phyloP scores from a whole-genome alignment of 2,329 filamentous ascomycete species.

The Lizonia empirigonia region DNA sequence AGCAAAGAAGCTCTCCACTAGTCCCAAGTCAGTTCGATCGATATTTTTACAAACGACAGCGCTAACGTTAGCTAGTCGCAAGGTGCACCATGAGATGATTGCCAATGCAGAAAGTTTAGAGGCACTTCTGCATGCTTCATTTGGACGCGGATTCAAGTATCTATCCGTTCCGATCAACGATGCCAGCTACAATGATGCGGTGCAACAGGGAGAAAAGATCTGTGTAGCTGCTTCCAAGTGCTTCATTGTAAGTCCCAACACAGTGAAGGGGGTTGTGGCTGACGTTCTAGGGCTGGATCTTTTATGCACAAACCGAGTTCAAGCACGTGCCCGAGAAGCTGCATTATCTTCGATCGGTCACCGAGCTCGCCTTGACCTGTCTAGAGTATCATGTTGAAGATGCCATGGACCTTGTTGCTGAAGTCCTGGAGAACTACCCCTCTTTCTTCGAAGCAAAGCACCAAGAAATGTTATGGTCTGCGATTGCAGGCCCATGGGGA shows the following conservation, averaged over 20 bases:
- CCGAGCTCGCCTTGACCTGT: slow-evolving; percentile 65
- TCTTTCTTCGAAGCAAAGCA: slow-evolving; percentile 44
- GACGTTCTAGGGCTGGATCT: slow-evolving; percentile 69
- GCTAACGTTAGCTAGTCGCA: slow-evolving; percentile 36
- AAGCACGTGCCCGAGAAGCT: slow-evolving; percentile 63
- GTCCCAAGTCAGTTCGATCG: slow-evolving; percentile 49
- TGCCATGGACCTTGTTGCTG: slow-evolving; percentile 46
- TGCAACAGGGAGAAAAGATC: slow-evolving; percentile 41
- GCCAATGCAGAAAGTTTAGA: slow-evolving; percentile 59
- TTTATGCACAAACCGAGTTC: slow-evolving; percentile 71
- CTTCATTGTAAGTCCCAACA: slow-evolving; percentile 37
- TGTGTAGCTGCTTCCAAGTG: slow-evolving; percentile 42
- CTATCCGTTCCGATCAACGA: slow-evolving; percentile 35
- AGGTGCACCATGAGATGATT: slow-evolving; percentile 59
- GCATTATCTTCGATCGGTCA: slow-evolving; percentile 63
- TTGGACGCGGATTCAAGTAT: slow-evolving; percentile 45
- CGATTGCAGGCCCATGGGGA: slow-evolving; percentile 43
- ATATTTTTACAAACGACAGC: not conserved
- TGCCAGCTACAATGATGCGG: slow-evolving; percentile 26
- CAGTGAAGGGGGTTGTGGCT: slow-evolving; percentile 4
- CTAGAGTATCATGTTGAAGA: slow-evolving; percentile 61
- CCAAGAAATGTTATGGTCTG: slow-evolving; percentile 41
- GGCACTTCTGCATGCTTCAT: slow-evolving; percentile 53
- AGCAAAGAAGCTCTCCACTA: slow-evolving; percentile 70
- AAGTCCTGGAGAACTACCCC: slow-evolving; percentile 44